These are phyloP conservation scores for Galerina marginata DNA, from an alignment of 768 basidiomycete species.

Conservation along the genomic window DNA sequence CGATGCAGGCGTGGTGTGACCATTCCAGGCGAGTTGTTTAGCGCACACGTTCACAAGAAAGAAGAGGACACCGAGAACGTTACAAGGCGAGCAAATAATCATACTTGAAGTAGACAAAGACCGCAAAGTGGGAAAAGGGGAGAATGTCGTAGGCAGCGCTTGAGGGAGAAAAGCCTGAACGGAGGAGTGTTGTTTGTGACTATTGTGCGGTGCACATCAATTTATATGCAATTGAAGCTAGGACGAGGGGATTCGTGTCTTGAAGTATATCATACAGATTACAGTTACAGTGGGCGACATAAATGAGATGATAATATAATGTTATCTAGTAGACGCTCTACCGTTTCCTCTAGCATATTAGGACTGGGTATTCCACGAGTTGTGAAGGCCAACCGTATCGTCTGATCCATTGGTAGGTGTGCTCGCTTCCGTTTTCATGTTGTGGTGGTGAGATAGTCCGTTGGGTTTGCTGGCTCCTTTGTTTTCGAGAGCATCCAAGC, in stretches of 20 bases:
- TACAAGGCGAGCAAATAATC: background rate
- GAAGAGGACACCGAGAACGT: background rate
- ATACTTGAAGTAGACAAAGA: background rate
- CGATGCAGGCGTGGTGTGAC: constrained; percentile 58
- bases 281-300: constrained; percentile 13
- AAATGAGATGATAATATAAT: constrained; percentile 17
- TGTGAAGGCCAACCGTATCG: constrained; percentile 82
- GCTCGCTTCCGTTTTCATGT: constrained; percentile 35
- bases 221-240: background rate
- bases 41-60: constrained; percentile 16
- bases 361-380: constrained; percentile 57
- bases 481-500: constrained; percentile 37
- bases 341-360: background rate
- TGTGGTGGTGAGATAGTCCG: constrained; percentile 5
- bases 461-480: constrained; percentile 37
- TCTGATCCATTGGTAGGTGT: constrained; percentile 66
- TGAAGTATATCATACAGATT: constrained; percentile 11
- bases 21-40: constrained; percentile 71
- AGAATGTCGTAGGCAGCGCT: background rate
- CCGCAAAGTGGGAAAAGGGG: background rate
- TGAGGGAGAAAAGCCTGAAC: background rate
- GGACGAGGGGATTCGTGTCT: background rate
- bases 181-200: constrained; percentile 1
- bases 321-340: background rate
- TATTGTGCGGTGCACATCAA: background rate